These are phyloP conservation scores for Dissophora ornata DNA, from an alignment of 192 early-diverging fungal genomes.

Conservation along the genomic window DNA sequence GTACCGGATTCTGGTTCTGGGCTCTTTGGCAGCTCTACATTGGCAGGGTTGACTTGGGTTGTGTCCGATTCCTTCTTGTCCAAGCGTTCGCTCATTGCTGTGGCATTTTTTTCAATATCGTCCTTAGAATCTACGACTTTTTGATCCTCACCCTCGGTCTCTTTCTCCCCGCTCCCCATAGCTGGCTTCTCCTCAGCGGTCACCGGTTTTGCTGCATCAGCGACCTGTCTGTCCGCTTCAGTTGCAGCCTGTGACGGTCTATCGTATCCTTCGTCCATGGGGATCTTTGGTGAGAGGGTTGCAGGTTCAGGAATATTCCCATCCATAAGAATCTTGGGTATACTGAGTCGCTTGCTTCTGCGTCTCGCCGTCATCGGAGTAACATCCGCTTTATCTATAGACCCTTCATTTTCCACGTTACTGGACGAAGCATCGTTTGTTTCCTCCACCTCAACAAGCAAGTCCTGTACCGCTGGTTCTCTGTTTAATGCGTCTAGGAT, in stretches of 20 bases:
- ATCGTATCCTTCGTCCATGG: constrained; percentile 46
- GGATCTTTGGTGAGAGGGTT: constrained; percentile 19
- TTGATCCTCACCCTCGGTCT: background rate
- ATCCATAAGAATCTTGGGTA: constrained; percentile 43
- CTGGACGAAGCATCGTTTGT: background rate
- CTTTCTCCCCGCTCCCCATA: background rate
- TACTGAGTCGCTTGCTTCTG: constrained; percentile 14
- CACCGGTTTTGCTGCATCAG: background rate
- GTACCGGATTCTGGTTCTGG: background rate
- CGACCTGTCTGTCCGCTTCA: background rate
- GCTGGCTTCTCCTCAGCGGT: background rate
- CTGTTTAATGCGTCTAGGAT: constrained; percentile 29
- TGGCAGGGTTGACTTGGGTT: constrained; percentile 3
- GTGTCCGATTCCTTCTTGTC: background rate
- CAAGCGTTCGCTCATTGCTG: no score
- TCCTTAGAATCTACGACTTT: background rate
- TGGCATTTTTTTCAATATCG: background rate
- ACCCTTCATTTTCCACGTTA: no score
- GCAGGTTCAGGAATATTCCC: constrained; percentile 11
- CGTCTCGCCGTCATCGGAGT: background rate
- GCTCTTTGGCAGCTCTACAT: constrained; percentile 24
- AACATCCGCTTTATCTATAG: no score
- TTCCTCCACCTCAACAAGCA: constrained; percentile 18
- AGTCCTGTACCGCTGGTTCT: constrained; percentile 41
- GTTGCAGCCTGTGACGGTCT: background rate